Evolutionary conservation across 164 flowering plant species (phyloP), one percentile per base, ranked within the genome.

Genomic region (Cinnamomum micranthum): DNA sequence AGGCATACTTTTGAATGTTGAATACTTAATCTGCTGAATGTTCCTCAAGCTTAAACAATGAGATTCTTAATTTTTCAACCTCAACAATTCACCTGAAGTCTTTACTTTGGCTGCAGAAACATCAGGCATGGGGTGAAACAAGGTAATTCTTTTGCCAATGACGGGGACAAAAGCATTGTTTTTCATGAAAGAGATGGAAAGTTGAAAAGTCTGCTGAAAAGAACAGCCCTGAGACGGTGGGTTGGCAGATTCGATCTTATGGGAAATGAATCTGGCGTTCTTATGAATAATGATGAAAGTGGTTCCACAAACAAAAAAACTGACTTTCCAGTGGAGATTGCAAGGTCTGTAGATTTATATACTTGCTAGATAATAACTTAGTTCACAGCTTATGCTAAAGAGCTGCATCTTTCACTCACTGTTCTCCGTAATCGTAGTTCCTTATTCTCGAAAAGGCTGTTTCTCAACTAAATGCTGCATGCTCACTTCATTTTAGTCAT

Each of bases 221-320:
- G 77, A 82, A 82, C 94, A 67, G 84, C 89, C 82, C 77, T 96
- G 73, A 86, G 77, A 62, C 90, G 81, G 9, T 94, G 94, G 97
- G 77, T 90, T 58, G 88, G 89, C 41, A 12, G 78, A 35, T 27
- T 71, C 23, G 89, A 85, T 74, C 63, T 69, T n/a, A 50, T 74
- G 65, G 88, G 86, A 81, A 76, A 74, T 84, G 86, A 79, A 71
- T 72, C 76, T 60, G 85, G 81, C 28, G 75, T 79, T 35, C 76
- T 68, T 28, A 70, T 35, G 65, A 78, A 72, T 68, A 69, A 74
- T 50, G 63, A 31, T 76, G 88, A 81, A 73, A 86, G 82, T 74
- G 81, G 71, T 72, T 59, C 68, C 63, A 62, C 71, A 63, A 20
- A 69, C 73, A 81, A 59, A 76, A 83, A 77, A 76, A 73, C 85